Conservation (phyloP, 306 rosid species). For the Cucumis cinereus region DNA sequence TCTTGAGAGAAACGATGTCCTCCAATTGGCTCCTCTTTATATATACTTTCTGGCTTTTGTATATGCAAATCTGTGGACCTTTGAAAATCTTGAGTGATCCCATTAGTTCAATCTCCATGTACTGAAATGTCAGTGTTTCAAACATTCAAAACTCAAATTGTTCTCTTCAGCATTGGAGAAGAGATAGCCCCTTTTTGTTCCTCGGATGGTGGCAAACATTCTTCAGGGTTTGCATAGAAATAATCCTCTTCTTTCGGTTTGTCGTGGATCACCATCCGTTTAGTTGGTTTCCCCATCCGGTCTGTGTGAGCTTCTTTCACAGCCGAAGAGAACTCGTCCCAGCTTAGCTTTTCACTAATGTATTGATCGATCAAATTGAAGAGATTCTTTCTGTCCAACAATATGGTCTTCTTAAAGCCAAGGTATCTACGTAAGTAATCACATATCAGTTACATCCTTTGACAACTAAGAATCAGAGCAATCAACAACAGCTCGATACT, state of each 20-base stretch:
- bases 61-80: neutral
- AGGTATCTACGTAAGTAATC: constrained; percentile 8
- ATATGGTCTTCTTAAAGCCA: constrained; percentile 26
- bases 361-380: constrained; percentile 23
- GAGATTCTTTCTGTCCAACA: constrained; percentile 10
- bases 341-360: constrained; percentile 22
- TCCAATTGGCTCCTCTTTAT: neutral
- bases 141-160: neutral
- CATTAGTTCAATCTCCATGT: neutral
- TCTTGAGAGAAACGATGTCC: no score
- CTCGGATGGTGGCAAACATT: constrained; percentile 24
- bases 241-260: constrained; percentile 34
- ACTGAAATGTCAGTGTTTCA: neutral
- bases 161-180: constrained; percentile 2
- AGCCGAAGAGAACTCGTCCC: constrained; percentile 29
- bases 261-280: constrained; percentile 18
- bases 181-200: neutral
- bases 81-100: neutral
- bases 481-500: neutral
- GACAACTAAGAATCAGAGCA: neutral
- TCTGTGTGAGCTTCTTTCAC: constrained; percentile 26
- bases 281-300: constrained; percentile 19
- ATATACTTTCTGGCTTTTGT: neutral
- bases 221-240: constrained; percentile 30
- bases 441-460: neutral